phyloP scores from a whole-genome alignment of 2,329 filamentous ascomycete species.

The Plenodomus lindquistii region DNA sequence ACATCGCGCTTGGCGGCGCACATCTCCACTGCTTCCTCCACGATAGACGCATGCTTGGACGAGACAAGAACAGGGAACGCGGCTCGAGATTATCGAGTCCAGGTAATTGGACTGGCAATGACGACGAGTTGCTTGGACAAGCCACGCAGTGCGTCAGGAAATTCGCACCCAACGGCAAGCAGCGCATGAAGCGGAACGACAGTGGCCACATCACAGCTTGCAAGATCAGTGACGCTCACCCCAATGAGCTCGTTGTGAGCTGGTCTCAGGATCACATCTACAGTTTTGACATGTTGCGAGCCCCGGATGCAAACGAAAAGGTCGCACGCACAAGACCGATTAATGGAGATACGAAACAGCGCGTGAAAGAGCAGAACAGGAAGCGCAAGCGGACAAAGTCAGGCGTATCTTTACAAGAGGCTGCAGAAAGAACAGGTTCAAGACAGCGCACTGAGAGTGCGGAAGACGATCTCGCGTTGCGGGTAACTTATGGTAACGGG shows the following conservation, averaged over 20 bases:
- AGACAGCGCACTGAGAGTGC: conserved; percentile 53
- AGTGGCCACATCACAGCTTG: conserved; percentile 70
- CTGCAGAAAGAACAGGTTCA: conserved; percentile 50
- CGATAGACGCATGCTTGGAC: conserved; percentile 68
- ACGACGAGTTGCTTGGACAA: conserved; percentile 60
- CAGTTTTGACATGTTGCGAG: conserved; percentile 66
- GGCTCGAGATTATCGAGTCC: conserved; percentile 53
- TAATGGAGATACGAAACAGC: conserved; percentile 15
- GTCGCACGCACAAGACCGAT: conserved; percentile 21
- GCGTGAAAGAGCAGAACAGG: conserved; percentile 41
- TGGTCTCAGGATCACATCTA: conserved; percentile 71
- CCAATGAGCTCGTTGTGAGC: conserved; percentile 69
- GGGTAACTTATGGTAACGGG: conserved; percentile 63
- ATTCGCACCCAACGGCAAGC: conserved; percentile 66
- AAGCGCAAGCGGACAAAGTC: conserved; percentile 63
- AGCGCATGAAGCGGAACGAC: conserved; percentile 56
- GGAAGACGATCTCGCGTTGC: conserved; percentile 54
- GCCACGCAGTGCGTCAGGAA: conserved; percentile 69
- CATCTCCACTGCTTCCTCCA: conserved; percentile 71
- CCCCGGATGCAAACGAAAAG: conserved; percentile 58
- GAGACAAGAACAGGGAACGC: conserved; percentile 59
- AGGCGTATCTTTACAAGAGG: conserved; percentile 35
- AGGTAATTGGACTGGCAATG: conserved; percentile 47
- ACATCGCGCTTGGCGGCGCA: conserved; percentile 70
- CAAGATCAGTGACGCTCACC: conserved; percentile 70